Evolutionary conservation across 148 eudicot genomes (phyloP), one percentile per base, ranked within the genome.

Genomic region (Polygonum aviculare): DNA sequence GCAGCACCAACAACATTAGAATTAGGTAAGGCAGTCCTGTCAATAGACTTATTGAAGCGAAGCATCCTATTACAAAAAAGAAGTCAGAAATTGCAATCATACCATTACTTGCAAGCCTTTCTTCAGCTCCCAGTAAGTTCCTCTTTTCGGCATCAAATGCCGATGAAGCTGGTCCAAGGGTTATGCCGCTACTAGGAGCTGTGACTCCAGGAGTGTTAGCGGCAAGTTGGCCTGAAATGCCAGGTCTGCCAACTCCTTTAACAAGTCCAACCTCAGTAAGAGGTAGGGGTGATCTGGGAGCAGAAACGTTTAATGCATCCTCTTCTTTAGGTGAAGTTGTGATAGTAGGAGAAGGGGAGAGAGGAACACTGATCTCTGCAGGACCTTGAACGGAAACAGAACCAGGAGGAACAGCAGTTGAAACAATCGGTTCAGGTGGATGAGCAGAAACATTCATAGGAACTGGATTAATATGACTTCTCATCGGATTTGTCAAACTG

Each of bases 81-180:
- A 87, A 44, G 79, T 80, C 63, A 83, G 78, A 78, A 90, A 77
- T 74, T 84, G 86, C 80, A 76, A 36, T 71, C 81, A 82, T 81
- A 75, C 96, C 88, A 81, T 80, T 82, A 80, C 83, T 88, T 76
- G 89, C 87, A 80, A 86, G 86, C 82, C 93, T 87, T 77, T 93
- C 99, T 79, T 96, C 98, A 69, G 92, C 76, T 16, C 89, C 97
- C 59, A 88, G 63, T 36, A 90, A 75, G 81, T 84, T 93, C 82
- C 91, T 89, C 84, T 93, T 96, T 35, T 86, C 86, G 55, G 88
- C 72, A 76, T 96, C 98, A 74, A 96, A 89, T 75, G 89, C 82
- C 67, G 79, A 52, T 77, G 94, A 88, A 81, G 84, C 84, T 69
- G 85, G 76, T 67, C 89, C 87, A 55, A 83, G 88, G 12, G 86